A percentile compares a stretch with the other conserved stretches of the same genome.
Evolutionary conservation across 2,329 filamentous ascomycete genomes (phyloP).

Genomic region (Cryphonectria japonica): DNA sequence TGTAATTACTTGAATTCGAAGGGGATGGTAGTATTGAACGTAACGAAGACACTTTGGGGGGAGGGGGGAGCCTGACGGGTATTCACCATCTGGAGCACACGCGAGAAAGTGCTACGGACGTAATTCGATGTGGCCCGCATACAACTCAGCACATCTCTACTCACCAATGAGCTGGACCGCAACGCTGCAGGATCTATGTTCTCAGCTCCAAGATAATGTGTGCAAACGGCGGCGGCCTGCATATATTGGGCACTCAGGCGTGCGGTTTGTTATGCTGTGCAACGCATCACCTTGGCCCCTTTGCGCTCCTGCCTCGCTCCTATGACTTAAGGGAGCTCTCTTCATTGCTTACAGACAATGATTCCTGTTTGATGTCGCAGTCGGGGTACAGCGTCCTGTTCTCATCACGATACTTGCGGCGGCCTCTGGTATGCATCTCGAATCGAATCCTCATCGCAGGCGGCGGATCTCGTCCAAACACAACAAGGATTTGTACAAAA

Average conservation of each 20-base stretch:
- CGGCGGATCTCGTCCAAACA: background rate
- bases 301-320: background rate
- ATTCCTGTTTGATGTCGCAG: background rate
- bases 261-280: constrained; percentile 25
- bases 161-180: constrained; percentile 21
- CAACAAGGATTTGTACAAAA: constrained; percentile 8
- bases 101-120: constrained; percentile 20
- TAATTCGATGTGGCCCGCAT: constrained; percentile 9
- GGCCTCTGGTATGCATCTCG: background rate
- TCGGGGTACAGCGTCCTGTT: background rate
- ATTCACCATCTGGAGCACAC: background rate
- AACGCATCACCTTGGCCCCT: constrained; percentile 13
- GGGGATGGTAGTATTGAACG: background rate
- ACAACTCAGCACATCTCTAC: background rate
- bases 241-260: constrained; percentile 12
- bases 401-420: background rate
- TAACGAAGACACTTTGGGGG: no score
- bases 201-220: constrained; percentile 26
- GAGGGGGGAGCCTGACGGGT: background rate
- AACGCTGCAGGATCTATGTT: constrained; percentile 31
- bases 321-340: background rate
- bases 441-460: background rate
- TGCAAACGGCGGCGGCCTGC: constrained; percentile 22
- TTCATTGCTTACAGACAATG: background rate
- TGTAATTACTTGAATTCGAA: background rate